These are phyloP conservation scores for Phymatotrichopsis omnivora DNA, from an alignment of 2,329 filamentous ascomycete genomes.

Conservation along the genomic window DNA sequence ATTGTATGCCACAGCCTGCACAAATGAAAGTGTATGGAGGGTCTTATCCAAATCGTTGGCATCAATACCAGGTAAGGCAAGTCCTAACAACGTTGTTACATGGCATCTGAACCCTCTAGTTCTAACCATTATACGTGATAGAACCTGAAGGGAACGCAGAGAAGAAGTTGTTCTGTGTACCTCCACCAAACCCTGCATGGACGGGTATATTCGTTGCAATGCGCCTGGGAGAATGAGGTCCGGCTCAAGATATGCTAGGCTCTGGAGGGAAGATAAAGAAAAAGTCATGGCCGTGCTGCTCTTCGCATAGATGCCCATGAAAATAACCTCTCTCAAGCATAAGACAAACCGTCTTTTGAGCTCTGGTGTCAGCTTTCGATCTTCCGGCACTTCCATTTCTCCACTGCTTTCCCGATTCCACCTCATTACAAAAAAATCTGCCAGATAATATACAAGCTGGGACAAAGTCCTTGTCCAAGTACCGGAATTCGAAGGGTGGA, in stretches of 20 bases:
- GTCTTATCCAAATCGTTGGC: constrained; percentile 97
- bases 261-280: constrained; percentile 81
- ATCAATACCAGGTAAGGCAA: constrained; percentile 90
- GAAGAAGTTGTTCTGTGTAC: constrained; percentile 94
- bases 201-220: constrained; percentile 90
- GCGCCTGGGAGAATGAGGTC: constrained; percentile 86
- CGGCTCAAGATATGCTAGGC: constrained; percentile 81
- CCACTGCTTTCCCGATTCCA: constrained; percentile 94
- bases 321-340: constrained; percentile 81
- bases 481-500: constrained; percentile 94
- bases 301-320: constrained; percentile 98
- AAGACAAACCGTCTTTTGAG: constrained; percentile 83
- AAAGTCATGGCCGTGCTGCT: constrained; percentile 84
- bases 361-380: constrained; percentile 67
- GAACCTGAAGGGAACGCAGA: constrained; percentile 79
- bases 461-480: constrained; percentile 81
- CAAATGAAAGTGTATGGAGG: constrained; percentile 84
- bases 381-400: constrained; percentile 75
- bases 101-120: constrained; percentile 96
- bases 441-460: constrained; percentile 82
- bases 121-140: constrained; percentile 80
- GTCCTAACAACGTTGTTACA: constrained; percentile 82
- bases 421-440: constrained; percentile 92
- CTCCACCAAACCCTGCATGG: constrained; percentile 90
- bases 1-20: constrained; percentile 91